Evolutionary conservation across 2,329 filamentous ascomycete species (phyloP), one percentile per base, ranked within the genome.

Genomic region (Mycosphaerella sp.): DNA sequence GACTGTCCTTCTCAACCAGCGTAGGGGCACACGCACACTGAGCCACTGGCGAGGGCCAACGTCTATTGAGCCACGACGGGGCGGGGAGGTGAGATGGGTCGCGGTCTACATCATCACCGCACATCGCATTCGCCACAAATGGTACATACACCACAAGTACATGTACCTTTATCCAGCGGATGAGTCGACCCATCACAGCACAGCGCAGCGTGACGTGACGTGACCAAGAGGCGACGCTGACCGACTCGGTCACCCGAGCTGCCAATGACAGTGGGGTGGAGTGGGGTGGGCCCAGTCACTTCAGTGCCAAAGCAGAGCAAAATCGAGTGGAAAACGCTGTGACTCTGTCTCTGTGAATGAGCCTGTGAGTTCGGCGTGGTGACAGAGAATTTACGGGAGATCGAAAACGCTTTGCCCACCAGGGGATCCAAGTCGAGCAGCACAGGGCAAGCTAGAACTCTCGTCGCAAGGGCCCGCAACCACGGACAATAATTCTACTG

Each of bases 1-100:
- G 9, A 14, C 45, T 17, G 6, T 12, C 29, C 10, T 45, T 17
- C 14, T 17, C 14, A 17, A 17, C 14, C 14, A 17, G 1, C 1
- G 14, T 17, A 17, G 14, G 14, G 14, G 14, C 26, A 29, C 26
- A 29, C 5, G 41, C 11, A 41, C 12, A 21, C 49, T 12, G 32
- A 40, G 36, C 36, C 49, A 51, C 41, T 45, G 48, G 41, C 26
- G 8, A 31, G 10, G 41, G 17, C 14, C 45, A 47, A 47, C 45
- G 34, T 44, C 45, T 47, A 31, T n/a, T 38, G 14, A 7, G 21
- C 45, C 26, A 31, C 26, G 6, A 29, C 26, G 26, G 26, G 26
- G 1, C 1, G 26, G 21, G 21, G 3, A 4, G 21, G 2, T 21
- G 21, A 21, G 21, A 21, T 21, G 21, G 21, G 21, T 21, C 21